Evolutionary conservation across 2,329 filamentous ascomycete genomes (phyloP).

Genomic region (Nemania bipapillata): DNA sequence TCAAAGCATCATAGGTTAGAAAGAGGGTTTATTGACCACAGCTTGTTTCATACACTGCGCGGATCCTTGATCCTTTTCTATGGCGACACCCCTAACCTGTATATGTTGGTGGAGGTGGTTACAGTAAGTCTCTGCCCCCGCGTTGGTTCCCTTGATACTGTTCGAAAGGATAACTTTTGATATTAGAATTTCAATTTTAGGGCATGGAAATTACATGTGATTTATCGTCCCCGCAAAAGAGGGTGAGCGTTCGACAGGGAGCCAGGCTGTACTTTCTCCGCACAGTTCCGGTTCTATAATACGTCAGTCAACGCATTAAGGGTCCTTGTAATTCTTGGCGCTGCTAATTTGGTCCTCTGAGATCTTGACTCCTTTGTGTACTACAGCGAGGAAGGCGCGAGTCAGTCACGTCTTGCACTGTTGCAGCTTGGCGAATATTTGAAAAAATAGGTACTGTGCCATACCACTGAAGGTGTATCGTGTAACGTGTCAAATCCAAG

Average conservation of each 20-base stretch:
- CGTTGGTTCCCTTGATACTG: not conserved
- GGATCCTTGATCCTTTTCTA: not conserved
- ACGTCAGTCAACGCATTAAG: slow-evolving; percentile 41
- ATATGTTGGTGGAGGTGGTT: no score
- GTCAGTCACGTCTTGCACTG: not conserved
- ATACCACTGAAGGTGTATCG: not conserved
- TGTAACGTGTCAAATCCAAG: not conserved
- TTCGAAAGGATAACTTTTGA: not conserved
- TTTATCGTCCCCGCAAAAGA: slow-evolving; percentile 31
- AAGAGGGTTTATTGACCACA: not conserved
- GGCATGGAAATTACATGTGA: slow-evolving; percentile 21
- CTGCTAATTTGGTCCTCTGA: slow-evolving; percentile 7
- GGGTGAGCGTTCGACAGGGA: slow-evolving; percentile 38
- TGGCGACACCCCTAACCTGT: slow-evolving; percentile 10
- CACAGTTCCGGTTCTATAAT: slow-evolving; percentile 7
- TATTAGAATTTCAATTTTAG: slow-evolving; percentile 4
- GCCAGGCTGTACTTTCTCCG: slow-evolving; percentile 14
- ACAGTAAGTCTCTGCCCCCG: not conserved
- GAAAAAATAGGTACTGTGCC: not conserved
- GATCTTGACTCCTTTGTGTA: not conserved
- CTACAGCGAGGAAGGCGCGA: not conserved
- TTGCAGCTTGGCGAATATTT: not conserved
- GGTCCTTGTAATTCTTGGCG: slow-evolving; percentile 43
- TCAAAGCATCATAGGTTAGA: not conserved
- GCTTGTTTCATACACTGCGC: slow-evolving; percentile 6